Evolutionary conservation across 306 rosid species (phyloP), one percentile per base, ranked within the genome.

Genomic region (Vachellia collinsii): DNA sequence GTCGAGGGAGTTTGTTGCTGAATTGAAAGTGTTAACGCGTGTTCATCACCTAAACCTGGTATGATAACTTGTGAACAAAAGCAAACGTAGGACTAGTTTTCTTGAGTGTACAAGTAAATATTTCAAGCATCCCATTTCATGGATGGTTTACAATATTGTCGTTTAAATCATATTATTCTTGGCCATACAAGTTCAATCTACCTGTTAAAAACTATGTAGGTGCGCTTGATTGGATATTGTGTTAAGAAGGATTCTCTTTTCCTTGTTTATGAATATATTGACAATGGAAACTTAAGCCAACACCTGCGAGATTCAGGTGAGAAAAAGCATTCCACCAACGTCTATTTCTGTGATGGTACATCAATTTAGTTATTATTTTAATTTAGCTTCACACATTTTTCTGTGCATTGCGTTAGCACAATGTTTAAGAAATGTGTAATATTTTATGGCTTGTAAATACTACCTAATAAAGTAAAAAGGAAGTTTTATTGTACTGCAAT

Each of bases 1-100:
- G 79, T 41, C 97, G 22, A 91, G 59, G 80, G 97, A 88, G 83
- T 94, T 94, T 88, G 85, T 92, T 29, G 97, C 98, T 1, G 98
- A 94, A 76, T 62, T 94, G 79, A 90, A 88, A 43, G 97, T 94
- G 72, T 84, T 94, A 82, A 90, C 94, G 4, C 89, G 82, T 36
- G 98, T 94, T 74, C 98, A 94, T 86, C 98, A 94, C 88, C 83
- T 92, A 85, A 94, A 94, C 87, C 84, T 94, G 98, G 98, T 93
- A 90, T n/a, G n/a, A 41, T 13, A 73, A 37, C 58, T 80, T 56
- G 76, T 37, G 14, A 78, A 50, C 56, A 61, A 6, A 14, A 64
- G 72, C 74, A 29, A 34, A 8, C 41, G 20, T 53, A 12, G 3
- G 66, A 64, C 70, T 22, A 65, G 47, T 46, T 78, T 50, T 13